Evolutionary conservation across 805 yeast genomes (phyloP), one percentile per base, ranked within the genome.

Genomic region (Barnettozyma vustinii): DNA sequence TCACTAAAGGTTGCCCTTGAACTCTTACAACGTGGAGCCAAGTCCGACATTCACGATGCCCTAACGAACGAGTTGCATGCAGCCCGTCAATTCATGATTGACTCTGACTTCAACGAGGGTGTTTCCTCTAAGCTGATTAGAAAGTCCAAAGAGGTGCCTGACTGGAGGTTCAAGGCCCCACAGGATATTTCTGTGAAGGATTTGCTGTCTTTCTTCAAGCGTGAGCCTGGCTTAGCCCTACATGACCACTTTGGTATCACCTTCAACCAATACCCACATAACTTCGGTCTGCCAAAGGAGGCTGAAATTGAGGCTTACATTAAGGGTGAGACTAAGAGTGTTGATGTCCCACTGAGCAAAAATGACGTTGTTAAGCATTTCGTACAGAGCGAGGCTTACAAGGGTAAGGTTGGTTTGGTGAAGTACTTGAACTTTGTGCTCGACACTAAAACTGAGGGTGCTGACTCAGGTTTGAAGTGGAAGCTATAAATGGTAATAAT

Each of bases 201-300:
- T 51, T 10, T 64, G 61, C 43, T 68, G 59, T 53, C 64, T 59
- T 52, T 65, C 66, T 48, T 62, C 68, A 46, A 57, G 50, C 32
- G 58, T 26, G 54, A 62, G 56, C 52, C 67, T 20, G 51, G 65
- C 47, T 55, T 67, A 49, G 47, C 65, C 39, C 63, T 62, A 44
- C 62, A 62, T 19, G 56, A 56, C 23, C 52, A 56, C 40, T 55
- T 66, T 27, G 61, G 62, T 40, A 61, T 66, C 37, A 69, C 75
- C 18, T 77, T 72, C 67, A 63, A 60, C 32, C 67, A 74, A 53
- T 76, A 79, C 59, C 73, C 75, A 20, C 56, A 59, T 69, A 69
- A 78, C 59, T 84, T 80, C 75, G 96, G 96, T 27, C 74, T 94
- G 56, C 98, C 98, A 45, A 72, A 79, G 12, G 88, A 86, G 66